Evolutionary conservation across 2,329 filamentous ascomycete genomes (phyloP).

Genomic region (Furcasterigmium furcatum): DNA sequence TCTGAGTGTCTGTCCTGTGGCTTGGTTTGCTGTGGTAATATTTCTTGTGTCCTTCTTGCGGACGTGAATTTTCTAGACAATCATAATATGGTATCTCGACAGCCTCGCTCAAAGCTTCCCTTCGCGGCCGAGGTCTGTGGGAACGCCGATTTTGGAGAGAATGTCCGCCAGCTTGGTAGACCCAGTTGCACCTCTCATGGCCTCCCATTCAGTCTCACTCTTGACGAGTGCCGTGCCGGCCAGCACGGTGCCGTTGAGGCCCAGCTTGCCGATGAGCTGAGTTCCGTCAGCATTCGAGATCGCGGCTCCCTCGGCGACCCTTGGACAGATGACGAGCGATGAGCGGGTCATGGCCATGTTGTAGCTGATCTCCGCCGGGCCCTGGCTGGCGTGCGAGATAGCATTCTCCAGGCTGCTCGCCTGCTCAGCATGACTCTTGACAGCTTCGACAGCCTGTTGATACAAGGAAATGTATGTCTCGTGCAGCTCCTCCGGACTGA

Average conservation of each 20-base stretch:
- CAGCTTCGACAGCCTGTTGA: constrained; percentile 35
- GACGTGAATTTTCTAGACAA: no score
- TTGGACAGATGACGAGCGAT: constrained; percentile 51
- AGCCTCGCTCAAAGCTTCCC: no score
- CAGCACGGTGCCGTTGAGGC: constrained; percentile 60
- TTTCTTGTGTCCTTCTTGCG: no score
- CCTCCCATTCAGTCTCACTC: constrained; percentile 54
- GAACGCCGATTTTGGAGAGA: constrained; percentile 36
- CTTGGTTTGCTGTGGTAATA: no score
- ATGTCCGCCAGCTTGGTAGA: constrained; percentile 27
- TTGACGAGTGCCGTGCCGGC: constrained; percentile 64
- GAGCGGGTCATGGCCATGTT: constrained; percentile 58
- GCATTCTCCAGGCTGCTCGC: neutral
- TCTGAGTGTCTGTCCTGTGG: no score
- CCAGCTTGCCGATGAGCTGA: constrained; percentile 36
- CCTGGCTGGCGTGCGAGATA: constrained; percentile 20
- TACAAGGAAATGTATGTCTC: constrained; percentile 46
- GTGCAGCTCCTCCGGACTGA: constrained; percentile 32
- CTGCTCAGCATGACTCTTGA: constrained; percentile 14
- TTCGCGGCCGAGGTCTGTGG: constrained; percentile 6
- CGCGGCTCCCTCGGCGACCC: constrained; percentile 45
- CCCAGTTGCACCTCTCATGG: constrained; percentile 26
- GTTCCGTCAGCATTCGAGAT: constrained; percentile 21
- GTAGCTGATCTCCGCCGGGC: constrained; percentile 54
- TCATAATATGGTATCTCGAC: no score